phyloP scores from a whole-genome alignment of 2,329 filamentous ascomycete species.

The Boeremia lycopersici region DNA sequence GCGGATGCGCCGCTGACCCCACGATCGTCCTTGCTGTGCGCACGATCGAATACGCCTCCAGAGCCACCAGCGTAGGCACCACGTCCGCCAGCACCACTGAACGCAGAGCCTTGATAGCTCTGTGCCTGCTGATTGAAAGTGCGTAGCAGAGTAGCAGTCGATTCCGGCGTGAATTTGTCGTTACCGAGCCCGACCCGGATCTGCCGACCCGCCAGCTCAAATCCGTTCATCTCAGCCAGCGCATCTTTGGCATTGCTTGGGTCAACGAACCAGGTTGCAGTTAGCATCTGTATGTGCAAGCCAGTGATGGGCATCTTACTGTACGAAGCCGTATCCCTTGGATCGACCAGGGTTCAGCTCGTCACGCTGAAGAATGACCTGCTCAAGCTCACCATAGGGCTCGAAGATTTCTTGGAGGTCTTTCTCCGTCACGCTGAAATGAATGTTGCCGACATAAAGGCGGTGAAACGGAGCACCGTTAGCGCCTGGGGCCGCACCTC shows the following conservation, averaged over 20 bases:
- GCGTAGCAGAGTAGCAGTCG: conserved; percentile 88
- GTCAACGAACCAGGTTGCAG: conserved; percentile 78
- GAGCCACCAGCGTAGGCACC: conserved; percentile 78
- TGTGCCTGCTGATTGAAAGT: conserved; percentile 73
- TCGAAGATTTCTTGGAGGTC: conserved; percentile 97
- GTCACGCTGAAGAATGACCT: conserved; percentile 96
- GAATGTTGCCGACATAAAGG: conserved; percentile 98
- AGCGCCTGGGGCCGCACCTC: conserved; percentile 66
- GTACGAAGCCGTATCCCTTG: conserved; percentile 96
- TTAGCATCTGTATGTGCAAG: conserved; percentile 20
- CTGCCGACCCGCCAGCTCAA: conserved; percentile 94
- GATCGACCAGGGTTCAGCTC: conserved; percentile 65
- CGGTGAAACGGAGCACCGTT: conserved; percentile 95
- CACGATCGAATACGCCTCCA: conserved; percentile 81
- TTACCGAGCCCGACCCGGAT: conserved; percentile 99
- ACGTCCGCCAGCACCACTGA: conserved; percentile 87
- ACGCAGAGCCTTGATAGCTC: conserved; percentile 84
- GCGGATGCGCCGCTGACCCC: conserved; percentile 86
- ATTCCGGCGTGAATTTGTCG: conserved; percentile 99
- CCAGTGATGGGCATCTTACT: conserved; percentile 67
- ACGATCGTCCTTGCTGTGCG: conserved; percentile 88
- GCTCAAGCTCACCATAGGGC: conserved; percentile 96
- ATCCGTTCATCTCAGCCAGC: conserved; percentile 98
- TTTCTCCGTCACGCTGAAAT: conserved; percentile 97
- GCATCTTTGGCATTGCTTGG: conserved; percentile 91